Percentiles rank a stretch among this genome's conserved stretches.
These are phyloP conservation scores for Saitozyma sp. DNA, from an alignment of 768 basidiomycete genomes.

Conservation along the genomic window DNA sequence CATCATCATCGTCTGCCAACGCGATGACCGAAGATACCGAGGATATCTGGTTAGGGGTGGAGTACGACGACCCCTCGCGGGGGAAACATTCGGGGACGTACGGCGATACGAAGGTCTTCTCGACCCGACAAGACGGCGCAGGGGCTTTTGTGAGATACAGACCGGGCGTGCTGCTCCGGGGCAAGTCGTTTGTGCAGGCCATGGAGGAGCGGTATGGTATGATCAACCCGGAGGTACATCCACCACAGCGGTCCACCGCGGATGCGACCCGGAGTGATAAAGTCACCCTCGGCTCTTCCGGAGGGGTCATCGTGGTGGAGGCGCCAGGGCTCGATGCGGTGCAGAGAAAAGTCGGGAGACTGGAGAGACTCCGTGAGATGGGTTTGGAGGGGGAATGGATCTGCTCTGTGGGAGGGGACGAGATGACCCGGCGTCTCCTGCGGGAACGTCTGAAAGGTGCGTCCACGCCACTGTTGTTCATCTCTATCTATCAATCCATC, in stretches of 20 bases:
- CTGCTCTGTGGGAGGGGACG: slow-evolving; percentile 52
- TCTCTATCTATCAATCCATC: background rate
- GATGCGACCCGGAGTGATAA: background rate
- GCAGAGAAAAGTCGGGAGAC: slow-evolving; percentile 65
- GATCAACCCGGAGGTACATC: background rate
- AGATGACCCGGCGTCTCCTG: slow-evolving; percentile 16
- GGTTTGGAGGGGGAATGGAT: slow-evolving; percentile 74
- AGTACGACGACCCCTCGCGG: slow-evolving; percentile 83
- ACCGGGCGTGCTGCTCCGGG: slow-evolving; percentile 13
- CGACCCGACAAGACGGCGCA: slow-evolving; percentile 34
- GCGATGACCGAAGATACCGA: background rate
- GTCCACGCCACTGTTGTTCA: background rate
- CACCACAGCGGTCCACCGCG: background rate
- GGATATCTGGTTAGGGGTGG: slow-evolving; percentile 82
- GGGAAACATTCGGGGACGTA: slow-evolving; percentile 87
- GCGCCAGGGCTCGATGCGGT: slow-evolving; percentile 80
- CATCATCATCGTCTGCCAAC: background rate
- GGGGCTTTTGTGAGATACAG: slow-evolving; percentile 32
- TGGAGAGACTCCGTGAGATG: slow-evolving; percentile 71
- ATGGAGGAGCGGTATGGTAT: slow-evolving; percentile 68
- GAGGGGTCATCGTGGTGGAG: slow-evolving; percentile 79
- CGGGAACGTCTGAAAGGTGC: slow-evolving; percentile 19
- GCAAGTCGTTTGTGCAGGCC: slow-evolving; percentile 69
- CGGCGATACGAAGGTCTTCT: slow-evolving; percentile 75
- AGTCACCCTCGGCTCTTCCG: slow-evolving; percentile 64